Conservation (phyloP, 257 asterid species). For the Solanum paucissectum region DNA sequence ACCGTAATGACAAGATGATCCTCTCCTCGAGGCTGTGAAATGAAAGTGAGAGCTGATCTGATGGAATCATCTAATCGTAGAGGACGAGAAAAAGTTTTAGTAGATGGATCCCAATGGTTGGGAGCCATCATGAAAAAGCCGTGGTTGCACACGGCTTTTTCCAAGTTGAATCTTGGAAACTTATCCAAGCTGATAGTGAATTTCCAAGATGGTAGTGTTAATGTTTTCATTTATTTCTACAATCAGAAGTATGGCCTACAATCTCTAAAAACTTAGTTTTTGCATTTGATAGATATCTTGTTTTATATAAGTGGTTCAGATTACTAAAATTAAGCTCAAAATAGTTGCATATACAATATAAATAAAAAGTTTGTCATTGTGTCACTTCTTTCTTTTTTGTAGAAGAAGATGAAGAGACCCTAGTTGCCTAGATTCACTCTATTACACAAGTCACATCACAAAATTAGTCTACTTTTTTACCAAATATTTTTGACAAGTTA, state of each 20-base stretch:
- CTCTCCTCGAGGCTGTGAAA: constrained; percentile 15
- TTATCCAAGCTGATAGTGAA: not conserved
- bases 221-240: not conserved
- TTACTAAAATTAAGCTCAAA: not conserved
- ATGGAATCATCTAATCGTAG: constrained; percentile 5
- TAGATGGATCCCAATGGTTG: constrained; percentile 24
- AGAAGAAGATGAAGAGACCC: not conserved
- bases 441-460: not conserved
- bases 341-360: not conserved
- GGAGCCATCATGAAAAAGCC: constrained; percentile 65
- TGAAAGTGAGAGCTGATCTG: constrained; percentile 5
- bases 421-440: not conserved
- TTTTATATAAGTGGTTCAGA: no score
- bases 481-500: not conserved
- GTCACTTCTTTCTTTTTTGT: not conserved
- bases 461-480: no score
- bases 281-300: not conserved
- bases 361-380: no score
- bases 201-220: not conserved
- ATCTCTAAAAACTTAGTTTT: not conserved
- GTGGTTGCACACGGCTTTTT: constrained; percentile 40
- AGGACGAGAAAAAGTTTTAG: constrained; percentile 21
- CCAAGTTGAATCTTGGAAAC: constrained; percentile 8
- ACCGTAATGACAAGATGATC: constrained; percentile 2
- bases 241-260: not conserved